Evolutionary conservation across 768 basidiomycete species (phyloP), one percentile per base, ranked within the genome.

Genomic region (Leccinum fibrillosum): DNA sequence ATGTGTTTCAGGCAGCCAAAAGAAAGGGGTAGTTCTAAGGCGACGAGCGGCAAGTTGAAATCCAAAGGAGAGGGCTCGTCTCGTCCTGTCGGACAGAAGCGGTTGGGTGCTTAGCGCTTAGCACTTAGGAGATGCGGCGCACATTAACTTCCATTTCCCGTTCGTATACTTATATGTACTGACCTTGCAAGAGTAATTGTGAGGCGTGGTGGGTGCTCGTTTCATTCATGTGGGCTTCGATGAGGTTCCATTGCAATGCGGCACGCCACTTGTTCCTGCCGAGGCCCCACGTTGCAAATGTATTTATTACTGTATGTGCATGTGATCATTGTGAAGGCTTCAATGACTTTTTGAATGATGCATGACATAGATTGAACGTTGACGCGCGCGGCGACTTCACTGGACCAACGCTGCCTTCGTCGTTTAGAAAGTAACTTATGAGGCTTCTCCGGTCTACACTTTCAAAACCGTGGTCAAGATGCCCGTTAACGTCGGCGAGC

Each of bases 1-100:
- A 75, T 98, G 69, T 98, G 96, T 76, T 96, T 98, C 80, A 82
- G 88, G 62, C 84, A 84, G 67, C 81, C 86, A 11, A 90, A 89
- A 72, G 69, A 73, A 35, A 75, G 71, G 60, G 49, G 61, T 52
- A 25, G 62, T 13, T 58, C 62, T 2, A 70, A 64, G 28, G 28
- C 49, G 49, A 49, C 60, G 51, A 42, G 51, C 30, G 59, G 56
- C 3, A 71, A 62, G 53, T 52, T 61, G 25, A 70, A 45, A 21
- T 35, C 56, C 2, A 71, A 56, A 48, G 70, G 63, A 3, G 65
- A 70, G 1, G 44, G 60, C 1, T 56, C 55, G 0, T 23, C 62
- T 1, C 68, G 64, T 54, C 52, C 66, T 25, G 49, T 59, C 15
- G 68, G 62, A 26, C 66, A 66, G 60, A 70, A 63, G 26, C 69